Conservation (phyloP, 352 stramenopile genomes). For the Globisporangium parvum region DNA sequence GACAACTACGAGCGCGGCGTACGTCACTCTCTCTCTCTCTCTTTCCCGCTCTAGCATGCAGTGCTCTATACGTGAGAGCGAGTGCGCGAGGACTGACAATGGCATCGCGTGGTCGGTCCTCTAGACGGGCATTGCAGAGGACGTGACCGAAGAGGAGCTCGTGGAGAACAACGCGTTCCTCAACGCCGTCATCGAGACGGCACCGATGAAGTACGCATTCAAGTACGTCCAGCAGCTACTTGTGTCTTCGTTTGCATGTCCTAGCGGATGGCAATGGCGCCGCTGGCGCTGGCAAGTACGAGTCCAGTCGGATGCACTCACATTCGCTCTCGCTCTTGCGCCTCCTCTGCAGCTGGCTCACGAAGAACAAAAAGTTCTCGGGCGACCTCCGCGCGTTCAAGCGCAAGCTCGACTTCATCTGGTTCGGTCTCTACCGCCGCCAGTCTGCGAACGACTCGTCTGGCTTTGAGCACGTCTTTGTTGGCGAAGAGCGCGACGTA, state of each 20-base stretch:
- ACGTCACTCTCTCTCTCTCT: constrained; percentile 7
- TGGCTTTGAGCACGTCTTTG: constrained; percentile 96
- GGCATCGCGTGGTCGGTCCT: background rate
- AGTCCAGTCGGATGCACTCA: too few species aligned
- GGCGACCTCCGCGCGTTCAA: constrained; percentile 77
- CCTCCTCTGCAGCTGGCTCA: constrained; percentile 43
- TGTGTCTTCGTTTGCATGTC: background rate
- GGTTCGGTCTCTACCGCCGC: constrained; percentile 94
- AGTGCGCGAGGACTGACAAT: too few species aligned
- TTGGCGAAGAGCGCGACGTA: constrained; percentile 93
- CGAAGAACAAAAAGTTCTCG: constrained; percentile 81
- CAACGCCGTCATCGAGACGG: constrained; percentile 88
- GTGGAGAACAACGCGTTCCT: constrained; percentile 90
- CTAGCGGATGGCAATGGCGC: background rate
- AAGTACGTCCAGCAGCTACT: constrained; percentile 38
- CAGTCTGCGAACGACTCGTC: constrained; percentile 86
- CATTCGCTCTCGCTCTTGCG: background rate
- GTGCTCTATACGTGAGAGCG: too few species aligned
- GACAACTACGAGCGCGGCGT: constrained; percentile 86
- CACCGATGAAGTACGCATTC: constrained; percentile 92
- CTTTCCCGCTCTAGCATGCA: too few species aligned
- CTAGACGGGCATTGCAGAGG: constrained; percentile 83
- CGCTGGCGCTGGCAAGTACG: too few species aligned
- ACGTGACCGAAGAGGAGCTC: constrained; percentile 81
- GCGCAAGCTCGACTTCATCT: constrained; percentile 91